Evolutionary conservation across 2,329 filamentous ascomycete genomes (phyloP).

Genomic region (Diplodia corticola): DNA sequence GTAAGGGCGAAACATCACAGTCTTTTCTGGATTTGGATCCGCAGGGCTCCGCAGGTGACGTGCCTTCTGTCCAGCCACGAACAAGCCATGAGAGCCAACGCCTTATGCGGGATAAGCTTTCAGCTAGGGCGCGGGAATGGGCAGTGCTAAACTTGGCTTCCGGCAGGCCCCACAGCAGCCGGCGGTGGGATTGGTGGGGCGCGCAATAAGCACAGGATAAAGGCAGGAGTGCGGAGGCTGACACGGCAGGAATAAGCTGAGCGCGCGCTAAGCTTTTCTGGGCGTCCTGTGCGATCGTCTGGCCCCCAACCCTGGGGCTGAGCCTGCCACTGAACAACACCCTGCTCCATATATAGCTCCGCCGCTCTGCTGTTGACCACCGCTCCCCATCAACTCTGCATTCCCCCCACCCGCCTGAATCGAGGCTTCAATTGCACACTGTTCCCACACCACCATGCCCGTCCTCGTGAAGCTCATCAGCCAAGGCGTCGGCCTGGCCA

Average conservation of each 20-base stretch:
- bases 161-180: neutral
- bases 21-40: neutral
- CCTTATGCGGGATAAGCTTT: slow-evolving; percentile 5
- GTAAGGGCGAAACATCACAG: no score
- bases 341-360: neutral
- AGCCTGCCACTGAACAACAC: neutral
- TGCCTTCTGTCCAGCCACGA: neutral
- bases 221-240: neutral
- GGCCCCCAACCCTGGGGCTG: neutral
- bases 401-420: no score
- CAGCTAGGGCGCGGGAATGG: neutral
- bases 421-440: neutral
- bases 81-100: neutral
- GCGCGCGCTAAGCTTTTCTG: neutral
- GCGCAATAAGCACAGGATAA: neutral
- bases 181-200: neutral
- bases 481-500: slow-evolving; percentile 7
- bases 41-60: neutral
- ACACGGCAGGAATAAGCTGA: neutral
- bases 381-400: neutral
- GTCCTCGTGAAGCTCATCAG: slow-evolving; percentile 15
- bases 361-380: neutral
- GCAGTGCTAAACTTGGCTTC: neutral
- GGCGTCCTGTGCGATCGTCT: neutral
- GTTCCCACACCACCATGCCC: neutral